Conservation (phyloP, 1,284 basidiomycete species). For the Veloboletus limbatus region DNA sequence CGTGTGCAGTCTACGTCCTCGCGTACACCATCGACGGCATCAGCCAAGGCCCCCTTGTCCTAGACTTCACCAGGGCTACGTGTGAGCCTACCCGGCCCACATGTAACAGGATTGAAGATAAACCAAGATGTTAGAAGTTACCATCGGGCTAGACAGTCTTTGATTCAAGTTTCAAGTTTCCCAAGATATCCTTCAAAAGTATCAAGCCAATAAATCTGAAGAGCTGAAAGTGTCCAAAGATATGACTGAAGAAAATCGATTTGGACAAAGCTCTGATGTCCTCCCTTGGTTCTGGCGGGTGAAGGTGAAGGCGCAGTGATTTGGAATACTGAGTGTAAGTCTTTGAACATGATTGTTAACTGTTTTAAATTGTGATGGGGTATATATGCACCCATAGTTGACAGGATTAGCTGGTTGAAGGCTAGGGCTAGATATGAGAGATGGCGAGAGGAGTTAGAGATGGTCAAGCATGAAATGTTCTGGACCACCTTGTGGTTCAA, state of each 20-base stretch:
- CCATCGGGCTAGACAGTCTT: background rate
- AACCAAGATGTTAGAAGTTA: constrained; percentile 8
- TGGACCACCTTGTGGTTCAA: constrained; percentile 13
- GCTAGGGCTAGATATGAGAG: constrained; percentile 4
- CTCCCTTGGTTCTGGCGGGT: too few relatives aligned
- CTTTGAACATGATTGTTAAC: too few relatives aligned
- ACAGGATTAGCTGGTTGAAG: constrained; percentile 13
- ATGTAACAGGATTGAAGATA: constrained; percentile 4
- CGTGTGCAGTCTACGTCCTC: too few relatives aligned
- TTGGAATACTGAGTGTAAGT: constrained; percentile 16
- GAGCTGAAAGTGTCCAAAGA: constrained; percentile 12
- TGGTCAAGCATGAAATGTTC: constrained; percentile 16
- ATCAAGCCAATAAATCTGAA: too few relatives aligned
- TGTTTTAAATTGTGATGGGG: too few relatives aligned
- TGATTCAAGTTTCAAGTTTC: background rate
- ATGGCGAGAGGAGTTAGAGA: constrained; percentile 11
- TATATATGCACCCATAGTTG: too few relatives aligned
- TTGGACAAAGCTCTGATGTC: constrained; percentile 5
- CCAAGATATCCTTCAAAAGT: background rate
- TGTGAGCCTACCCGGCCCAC: too few relatives aligned
- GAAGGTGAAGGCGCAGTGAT: too few relatives aligned
- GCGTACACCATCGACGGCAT: too few relatives aligned
- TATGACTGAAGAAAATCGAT: constrained; percentile 10
- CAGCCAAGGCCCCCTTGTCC: too few relatives aligned
- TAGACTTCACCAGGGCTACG: too few relatives aligned